A percentile compares a stretch with the other conserved stretches of the same genome.
Evolutionary conservation across 768 basidiomycete genomes (phyloP).

Genomic region (Glaciozyma antarctica): DNA sequence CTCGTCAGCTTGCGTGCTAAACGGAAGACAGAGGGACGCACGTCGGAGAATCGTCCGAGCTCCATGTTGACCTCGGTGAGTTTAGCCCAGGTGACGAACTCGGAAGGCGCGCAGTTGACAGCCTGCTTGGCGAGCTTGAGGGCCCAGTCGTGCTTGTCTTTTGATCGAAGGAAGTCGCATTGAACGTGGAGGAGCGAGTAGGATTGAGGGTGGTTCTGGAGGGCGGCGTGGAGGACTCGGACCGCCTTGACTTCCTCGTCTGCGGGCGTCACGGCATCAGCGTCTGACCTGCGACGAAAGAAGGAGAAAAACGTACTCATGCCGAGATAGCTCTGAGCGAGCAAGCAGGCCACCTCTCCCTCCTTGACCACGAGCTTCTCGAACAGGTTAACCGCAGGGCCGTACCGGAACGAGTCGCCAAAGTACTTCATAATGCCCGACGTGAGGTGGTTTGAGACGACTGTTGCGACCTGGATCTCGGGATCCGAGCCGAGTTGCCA

Average conservation of each 20-base stretch:
- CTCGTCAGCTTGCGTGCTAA: background rate
- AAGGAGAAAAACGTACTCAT: slow-evolving; percentile 63
- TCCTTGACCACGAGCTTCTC: slow-evolving; percentile 79
- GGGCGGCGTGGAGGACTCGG: slow-evolving; percentile 76
- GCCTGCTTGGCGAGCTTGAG: slow-evolving; percentile 84
- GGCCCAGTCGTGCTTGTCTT: slow-evolving; percentile 78
- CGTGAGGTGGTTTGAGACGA: slow-evolving; percentile 92
- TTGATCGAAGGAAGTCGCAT: slow-evolving; percentile 82
- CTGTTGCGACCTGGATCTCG: slow-evolving; percentile 94
- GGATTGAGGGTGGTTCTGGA: slow-evolving; percentile 77
- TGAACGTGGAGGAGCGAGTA: slow-evolving; percentile 91
- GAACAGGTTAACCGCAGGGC: slow-evolving; percentile 78
- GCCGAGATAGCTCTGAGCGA: slow-evolving; percentile 85
- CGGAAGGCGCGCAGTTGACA: slow-evolving; percentile 95
- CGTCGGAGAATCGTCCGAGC: slow-evolving; percentile 69
- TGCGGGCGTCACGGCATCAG: slow-evolving; percentile 38
- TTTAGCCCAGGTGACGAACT: slow-evolving; percentile 99
- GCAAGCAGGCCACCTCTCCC: slow-evolving; percentile 75
- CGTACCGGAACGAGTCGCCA: slow-evolving; percentile 66
- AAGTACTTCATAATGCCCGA: slow-evolving; percentile 95
- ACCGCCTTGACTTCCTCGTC: slow-evolving; percentile 98
- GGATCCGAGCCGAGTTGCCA: slow-evolving; percentile 99
- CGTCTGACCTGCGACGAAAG: background rate
- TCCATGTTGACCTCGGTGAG: slow-evolving; percentile 92
- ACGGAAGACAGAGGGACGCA: slow-evolving; percentile 17